These are phyloP conservation scores for Blastobotrys mokoenaii DNA, from an alignment of 805 yeast genomes.

Conservation along the genomic window DNA sequence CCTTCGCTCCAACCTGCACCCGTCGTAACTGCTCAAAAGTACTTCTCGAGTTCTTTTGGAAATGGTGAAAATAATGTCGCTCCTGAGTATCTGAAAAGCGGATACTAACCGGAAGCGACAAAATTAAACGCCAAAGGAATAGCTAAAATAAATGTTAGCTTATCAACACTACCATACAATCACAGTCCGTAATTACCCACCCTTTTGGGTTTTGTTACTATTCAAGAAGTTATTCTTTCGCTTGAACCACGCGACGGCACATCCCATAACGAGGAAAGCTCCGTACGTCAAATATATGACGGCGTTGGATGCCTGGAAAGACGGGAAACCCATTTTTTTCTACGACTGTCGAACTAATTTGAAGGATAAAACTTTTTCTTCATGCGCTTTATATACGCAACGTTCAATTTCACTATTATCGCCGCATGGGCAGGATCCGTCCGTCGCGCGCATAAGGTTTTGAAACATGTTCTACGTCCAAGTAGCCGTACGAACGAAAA, in stretches of 20 bases:
- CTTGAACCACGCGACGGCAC: constrained; percentile 51
- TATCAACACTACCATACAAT: not conserved
- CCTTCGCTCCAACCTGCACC: constrained; percentile 2
- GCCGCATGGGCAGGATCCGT: too few species aligned
- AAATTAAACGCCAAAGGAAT: constrained; percentile 80
- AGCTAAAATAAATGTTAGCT: constrained; percentile 14
- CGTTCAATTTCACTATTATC: too few species aligned
- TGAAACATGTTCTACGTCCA: not conserved
- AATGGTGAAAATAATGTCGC: not conserved
- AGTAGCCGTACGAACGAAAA: not conserved
- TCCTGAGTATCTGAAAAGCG: not conserved
- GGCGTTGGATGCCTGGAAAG: constrained; percentile 52
- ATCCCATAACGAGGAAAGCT: constrained; percentile 44
- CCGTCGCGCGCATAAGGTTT: too few species aligned
- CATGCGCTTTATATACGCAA: not conserved
- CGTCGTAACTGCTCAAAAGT: constrained; percentile 3
- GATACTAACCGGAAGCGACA: constrained; percentile 75
- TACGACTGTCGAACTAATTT: not conserved
- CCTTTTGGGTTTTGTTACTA: constrained; percentile 73
- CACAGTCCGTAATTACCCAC: constrained; percentile 22
- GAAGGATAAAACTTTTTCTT: not conserved
- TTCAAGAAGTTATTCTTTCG: constrained; percentile 53
- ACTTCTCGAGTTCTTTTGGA: not conserved
- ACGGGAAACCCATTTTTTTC: constrained; percentile 34
- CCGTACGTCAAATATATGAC: constrained; percentile 56